Evolutionary conservation across 2,329 filamentous ascomycete genomes (phyloP).

Genomic region (Penicillium sumatraense): DNA sequence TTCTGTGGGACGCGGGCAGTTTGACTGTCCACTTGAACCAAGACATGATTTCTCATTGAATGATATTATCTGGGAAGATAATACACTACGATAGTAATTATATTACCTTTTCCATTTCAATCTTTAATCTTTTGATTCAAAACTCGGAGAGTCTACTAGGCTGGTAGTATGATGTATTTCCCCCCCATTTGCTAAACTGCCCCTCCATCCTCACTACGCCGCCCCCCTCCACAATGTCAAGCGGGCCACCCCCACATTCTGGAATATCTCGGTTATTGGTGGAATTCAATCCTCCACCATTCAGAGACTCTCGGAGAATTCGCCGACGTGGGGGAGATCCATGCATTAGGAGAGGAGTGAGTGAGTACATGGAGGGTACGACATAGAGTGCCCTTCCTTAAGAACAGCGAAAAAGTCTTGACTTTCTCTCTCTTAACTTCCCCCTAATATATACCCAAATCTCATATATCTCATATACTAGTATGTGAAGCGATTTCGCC

Average conservation of each 20-base stretch:
- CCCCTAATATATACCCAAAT: neutral
- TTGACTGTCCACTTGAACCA: no score
- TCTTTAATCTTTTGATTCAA: no score
- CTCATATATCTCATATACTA: no score
- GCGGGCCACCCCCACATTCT: slow-evolving; percentile 21
- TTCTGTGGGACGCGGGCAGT: slow-evolving; percentile 18
- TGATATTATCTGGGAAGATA: no score
- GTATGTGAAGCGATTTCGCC: no score
- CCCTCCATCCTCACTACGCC: slow-evolving; percentile 11
- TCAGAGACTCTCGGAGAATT: slow-evolving; percentile 22
- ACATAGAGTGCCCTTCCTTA: slow-evolving; percentile 1
- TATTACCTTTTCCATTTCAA: no score
- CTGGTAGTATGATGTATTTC: no score
- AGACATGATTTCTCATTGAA: no score
- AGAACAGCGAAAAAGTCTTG: slow-evolving; percentile 6
- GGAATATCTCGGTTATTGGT: slow-evolving; percentile 17
- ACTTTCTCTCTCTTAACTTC: neutral
- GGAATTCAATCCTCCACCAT: slow-evolving; percentile 26
- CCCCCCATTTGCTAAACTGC: slow-evolving; percentile 2
- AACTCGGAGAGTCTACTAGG: no score
- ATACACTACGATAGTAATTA: no score
- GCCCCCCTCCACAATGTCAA: slow-evolving; percentile 4
- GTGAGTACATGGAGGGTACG: no score
- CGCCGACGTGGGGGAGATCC: slow-evolving; percentile 27
- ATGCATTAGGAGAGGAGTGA: neutral